Conservation (phyloP, 345 rosid genomes). For the Geranium brycei region DNA sequence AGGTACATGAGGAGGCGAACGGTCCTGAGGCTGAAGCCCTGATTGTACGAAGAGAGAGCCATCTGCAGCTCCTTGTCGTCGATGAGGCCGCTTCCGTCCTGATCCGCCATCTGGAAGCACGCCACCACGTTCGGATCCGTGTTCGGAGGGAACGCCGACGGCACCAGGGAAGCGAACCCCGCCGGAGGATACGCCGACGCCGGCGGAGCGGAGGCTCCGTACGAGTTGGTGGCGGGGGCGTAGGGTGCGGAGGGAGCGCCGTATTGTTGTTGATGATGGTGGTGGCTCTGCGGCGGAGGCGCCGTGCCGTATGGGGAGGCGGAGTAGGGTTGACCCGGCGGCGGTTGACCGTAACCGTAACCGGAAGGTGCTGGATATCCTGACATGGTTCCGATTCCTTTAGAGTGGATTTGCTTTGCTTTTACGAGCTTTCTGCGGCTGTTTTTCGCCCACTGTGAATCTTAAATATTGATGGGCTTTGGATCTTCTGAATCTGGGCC, state of each 20-base stretch:
- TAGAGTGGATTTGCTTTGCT: no score
- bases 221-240: slow-evolving; percentile 1
- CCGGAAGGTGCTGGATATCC: slow-evolving; percentile 14
- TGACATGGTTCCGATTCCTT: background rate
- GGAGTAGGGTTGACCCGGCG: slow-evolving; percentile 20
- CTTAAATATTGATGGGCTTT: no score
- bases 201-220: background rate
- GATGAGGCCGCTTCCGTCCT: slow-evolving; percentile 73
- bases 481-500: no score
- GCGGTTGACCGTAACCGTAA: slow-evolving; percentile 11
- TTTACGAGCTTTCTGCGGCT: no score
- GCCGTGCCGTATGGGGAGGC: slow-evolving; percentile 7
- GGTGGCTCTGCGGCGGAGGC: no score
- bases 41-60: slow-evolving; percentile 63
- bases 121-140: slow-evolving; percentile 73
- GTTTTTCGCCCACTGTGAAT: no score
- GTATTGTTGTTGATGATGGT: no score
- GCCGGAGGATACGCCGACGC: slow-evolving; percentile 18
- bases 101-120: slow-evolving; percentile 70
- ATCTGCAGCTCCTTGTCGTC: slow-evolving; percentile 86
- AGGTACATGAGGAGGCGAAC: slow-evolving; percentile 78
- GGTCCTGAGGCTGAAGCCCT: slow-evolving; percentile 81
- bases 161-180: slow-evolving; percentile 49
- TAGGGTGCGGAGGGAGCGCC: no score
- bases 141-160: slow-evolving; percentile 78